Base-by-base conservation (phyloP, 331 rosid genomes). In the Arachis monticola region DNA sequence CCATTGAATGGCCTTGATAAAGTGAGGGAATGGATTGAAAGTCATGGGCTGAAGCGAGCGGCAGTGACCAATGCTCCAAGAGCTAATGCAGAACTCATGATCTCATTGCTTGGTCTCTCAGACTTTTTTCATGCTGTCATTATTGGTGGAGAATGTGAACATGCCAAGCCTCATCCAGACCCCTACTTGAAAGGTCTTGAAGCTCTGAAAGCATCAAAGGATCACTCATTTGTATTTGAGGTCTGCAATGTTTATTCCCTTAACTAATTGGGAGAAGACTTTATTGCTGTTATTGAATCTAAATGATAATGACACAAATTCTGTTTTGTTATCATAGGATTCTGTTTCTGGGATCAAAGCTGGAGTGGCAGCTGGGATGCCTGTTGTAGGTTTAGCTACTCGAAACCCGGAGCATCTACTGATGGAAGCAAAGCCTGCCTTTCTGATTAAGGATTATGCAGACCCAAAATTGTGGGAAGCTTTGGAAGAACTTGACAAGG, bases 11-110 rank as follows among this genome's bases (percentile, higher is more conserved):
- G 99, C 42, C 84, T 94, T 9, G 53, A 85, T 60, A 86, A 79
- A 79, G 80, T 94, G 83, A 88, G 82, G 83, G 92, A 94, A 86
- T 92, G 99, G 97, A 60, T 92, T 11, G 97, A 94, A 82, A 82
- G 78, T 27, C 91, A 69, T 1, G 97, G 96, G 38, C 75, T 94
- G 85, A 94, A 92, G 72, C 87, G 96, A 51, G 99, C 97, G 69
- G 99, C 99, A 8, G 99, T 94, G 60, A 94, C 99, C 51, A 94
- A 94, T 62, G 97, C 99, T 79, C 99, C 99, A 22, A 85, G 91
- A 69, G 61, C 80, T 56, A 93, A 91, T 84, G 98, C 98, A 5
- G 98, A 93, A 74, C 95, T 91, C 79, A 83, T 90, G 91, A 62
- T 93, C 82, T 84, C 94, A 42, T 51, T 5, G 13, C 93, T 93